These are phyloP conservation scores for Tilletiopsis washingtonensis DNA, from an alignment of 1,284 basidiomycete genomes.

Conservation along the genomic window DNA sequence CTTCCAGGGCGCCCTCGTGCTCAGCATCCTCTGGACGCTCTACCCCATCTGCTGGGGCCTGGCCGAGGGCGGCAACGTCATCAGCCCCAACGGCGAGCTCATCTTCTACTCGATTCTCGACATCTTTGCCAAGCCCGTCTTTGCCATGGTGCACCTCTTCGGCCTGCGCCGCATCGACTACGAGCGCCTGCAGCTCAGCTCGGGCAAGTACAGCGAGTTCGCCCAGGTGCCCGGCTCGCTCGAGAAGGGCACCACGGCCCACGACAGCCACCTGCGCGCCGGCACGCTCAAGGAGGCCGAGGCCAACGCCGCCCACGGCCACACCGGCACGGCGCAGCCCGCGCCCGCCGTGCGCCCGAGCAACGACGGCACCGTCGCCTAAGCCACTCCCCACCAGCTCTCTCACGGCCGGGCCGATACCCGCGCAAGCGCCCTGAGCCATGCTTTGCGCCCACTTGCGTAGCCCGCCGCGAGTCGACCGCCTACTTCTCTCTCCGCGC, in stretches of 20 bases:
- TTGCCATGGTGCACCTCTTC: conserved; percentile 36
- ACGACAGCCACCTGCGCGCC: background rate
- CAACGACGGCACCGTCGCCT: no score
- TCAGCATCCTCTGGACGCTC: conserved; percentile 27
- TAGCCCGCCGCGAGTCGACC: no score
- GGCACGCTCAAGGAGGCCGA: background rate
- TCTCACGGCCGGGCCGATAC: no score
- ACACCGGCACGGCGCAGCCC: no score
- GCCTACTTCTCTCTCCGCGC: no score
- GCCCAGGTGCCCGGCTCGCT: background rate
- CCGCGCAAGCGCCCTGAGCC: no score
- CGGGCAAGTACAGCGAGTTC: conserved; percentile 33
- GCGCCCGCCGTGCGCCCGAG: no score
- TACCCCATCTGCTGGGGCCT: conserved; percentile 51
- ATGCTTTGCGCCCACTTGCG: no score
- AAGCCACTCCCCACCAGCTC: no score
- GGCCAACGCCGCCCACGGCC: background rate
- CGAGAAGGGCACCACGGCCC: background rate
- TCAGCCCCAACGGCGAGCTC: conserved; percentile 51
- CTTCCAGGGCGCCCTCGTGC: conserved; percentile 47
- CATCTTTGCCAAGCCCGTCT: conserved; percentile 52
- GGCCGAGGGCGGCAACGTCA: conserved; percentile 53
- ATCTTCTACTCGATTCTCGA: conserved; percentile 59
- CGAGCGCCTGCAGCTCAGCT: conserved; percentile 24
- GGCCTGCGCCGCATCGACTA: conserved; percentile 29